Percentiles rank a stretch among this genome's conserved stretches.
Conservation (phyloP, 768 basidiomycete species). For the Kwoniella sp. region DNA sequence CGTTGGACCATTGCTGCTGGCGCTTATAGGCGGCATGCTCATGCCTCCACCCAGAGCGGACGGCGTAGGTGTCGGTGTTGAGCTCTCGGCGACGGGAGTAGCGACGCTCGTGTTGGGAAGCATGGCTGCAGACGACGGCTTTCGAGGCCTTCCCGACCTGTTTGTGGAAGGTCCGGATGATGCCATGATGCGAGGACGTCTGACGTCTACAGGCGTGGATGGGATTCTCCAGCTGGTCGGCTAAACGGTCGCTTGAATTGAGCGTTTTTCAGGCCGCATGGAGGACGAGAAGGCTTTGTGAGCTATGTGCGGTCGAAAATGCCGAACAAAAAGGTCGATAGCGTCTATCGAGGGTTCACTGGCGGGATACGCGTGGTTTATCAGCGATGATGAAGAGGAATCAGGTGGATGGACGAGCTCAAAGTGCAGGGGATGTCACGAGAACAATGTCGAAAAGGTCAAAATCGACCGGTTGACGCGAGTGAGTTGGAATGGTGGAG, state of each 20-base stretch:
- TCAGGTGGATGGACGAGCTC: neutral
- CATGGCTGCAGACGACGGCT: constrained; percentile 33
- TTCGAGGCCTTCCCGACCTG: constrained; percentile 29
- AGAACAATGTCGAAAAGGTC: neutral
- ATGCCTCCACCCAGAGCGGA: constrained; percentile 13
- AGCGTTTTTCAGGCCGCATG: neutral
- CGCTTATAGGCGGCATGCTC: constrained; percentile 30
- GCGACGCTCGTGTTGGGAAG: constrained; percentile 8
- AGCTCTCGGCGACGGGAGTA: constrained; percentile 11
- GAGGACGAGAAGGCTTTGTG: neutral
- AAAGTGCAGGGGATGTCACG: neutral
- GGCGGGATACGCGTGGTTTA: too few species aligned
- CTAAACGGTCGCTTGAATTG: neutral
- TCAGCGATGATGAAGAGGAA: constrained; percentile 2
- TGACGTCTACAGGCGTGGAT: neutral
- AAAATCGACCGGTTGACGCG: neutral
- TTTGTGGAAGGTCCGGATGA: constrained; percentile 4
- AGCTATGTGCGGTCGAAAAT: neutral
- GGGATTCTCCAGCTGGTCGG: neutral
- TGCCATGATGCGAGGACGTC: constrained; percentile 7
- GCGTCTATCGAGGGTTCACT: too few species aligned
- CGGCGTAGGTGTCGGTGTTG: constrained; percentile 22
- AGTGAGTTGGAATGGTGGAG: neutral
- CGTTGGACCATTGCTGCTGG: constrained; percentile 34
- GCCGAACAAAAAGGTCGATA: too few species aligned